A percentile compares a stretch with the other conserved stretches of the same genome.
phyloP scores from a whole-genome alignment of 1,284 basidiomycete species.

The Cryptococcus jaspeensis region DNA sequence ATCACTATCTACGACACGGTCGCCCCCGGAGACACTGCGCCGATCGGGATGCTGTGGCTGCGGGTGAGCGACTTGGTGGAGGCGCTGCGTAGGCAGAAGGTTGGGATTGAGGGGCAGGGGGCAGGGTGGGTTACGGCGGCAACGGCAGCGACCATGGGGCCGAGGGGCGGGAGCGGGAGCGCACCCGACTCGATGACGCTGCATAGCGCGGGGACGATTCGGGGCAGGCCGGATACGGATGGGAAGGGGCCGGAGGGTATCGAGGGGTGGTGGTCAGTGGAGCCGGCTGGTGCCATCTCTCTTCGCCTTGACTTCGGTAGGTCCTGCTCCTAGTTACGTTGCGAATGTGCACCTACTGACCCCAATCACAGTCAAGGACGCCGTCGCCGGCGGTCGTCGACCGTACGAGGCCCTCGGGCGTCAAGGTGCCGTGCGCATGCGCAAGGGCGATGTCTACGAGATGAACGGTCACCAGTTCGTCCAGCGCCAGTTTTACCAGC shows the following conservation, averaged over 20 bases:
- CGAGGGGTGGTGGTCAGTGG: conserved; percentile 96
- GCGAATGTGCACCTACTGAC: neutral
- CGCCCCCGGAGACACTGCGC: conserved; percentile 72
- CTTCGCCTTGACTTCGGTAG: conserved; percentile 84
- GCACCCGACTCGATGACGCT: conserved; percentile 39
- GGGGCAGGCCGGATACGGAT: conserved; percentile 21
- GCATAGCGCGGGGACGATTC: conserved; percentile 30
- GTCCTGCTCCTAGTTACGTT: conserved; percentile 41
- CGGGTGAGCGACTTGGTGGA: conserved; percentile 93
- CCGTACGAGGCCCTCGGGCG: conserved; percentile 94
- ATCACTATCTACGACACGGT: conserved; percentile 94
- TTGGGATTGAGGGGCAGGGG: conserved; percentile 70
- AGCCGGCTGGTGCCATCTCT: conserved; percentile 91
- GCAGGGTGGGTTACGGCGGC: conserved; percentile 85
- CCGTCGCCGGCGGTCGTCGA: conserved; percentile 77
- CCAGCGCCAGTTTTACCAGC: conserved; percentile 95
- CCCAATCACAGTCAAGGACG: conserved; percentile 76
- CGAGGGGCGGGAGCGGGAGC: conserved; percentile 34
- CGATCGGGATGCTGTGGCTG: conserved; percentile 95
- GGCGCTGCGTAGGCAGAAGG: conserved; percentile 88
- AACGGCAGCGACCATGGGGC: conserved; percentile 50
- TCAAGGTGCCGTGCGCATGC: conserved; percentile 96
- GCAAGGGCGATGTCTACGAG: conserved; percentile 97
- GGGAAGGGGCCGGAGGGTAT: conserved; percentile 66
- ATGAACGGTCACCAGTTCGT: conserved; percentile 99